A percentile compares a stretch with the other conserved stretches of the same genome.
phyloP scores from a whole-genome alignment of 2,329 filamentous ascomycete genomes.

The Aspergillus neotritici region DNA sequence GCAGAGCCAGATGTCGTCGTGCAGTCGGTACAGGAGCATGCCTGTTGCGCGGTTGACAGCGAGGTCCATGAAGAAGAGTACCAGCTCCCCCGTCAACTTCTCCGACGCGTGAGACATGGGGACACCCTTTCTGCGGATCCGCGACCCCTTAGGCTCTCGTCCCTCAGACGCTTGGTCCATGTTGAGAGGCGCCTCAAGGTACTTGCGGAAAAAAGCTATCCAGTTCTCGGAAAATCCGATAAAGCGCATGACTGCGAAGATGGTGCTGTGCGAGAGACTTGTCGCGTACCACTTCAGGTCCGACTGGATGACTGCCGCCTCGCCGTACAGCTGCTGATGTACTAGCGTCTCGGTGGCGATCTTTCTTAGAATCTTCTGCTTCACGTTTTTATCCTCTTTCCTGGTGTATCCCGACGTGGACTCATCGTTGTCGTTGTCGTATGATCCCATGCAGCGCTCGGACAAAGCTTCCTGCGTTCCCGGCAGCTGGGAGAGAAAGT shows the following conservation, averaged over 20 bases:
- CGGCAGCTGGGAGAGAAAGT: conserved; percentile 34
- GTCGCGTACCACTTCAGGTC: conserved; percentile 43
- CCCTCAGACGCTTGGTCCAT: conserved; percentile 29
- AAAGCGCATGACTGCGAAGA: conserved; percentile 41
- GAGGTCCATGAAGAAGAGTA: conserved; percentile 46
- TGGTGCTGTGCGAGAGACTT: conserved; percentile 42
- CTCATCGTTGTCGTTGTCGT: conserved; percentile 20
- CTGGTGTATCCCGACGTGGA: background rate
- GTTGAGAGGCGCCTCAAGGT: conserved; percentile 44
- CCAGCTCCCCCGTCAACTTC: conserved; percentile 45
- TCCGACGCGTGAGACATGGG: conserved; percentile 44
- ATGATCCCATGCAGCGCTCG: conserved; percentile 19
- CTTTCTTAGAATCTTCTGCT: conserved; percentile 37
- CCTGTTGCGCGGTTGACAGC: conserved; percentile 42
- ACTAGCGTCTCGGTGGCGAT: conserved; percentile 36
- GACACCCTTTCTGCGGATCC: conserved; percentile 40
- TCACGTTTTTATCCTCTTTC: conserved; percentile 23
- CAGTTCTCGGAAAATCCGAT: conserved; percentile 42
- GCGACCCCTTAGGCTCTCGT: conserved; percentile 24
- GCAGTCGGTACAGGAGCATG: conserved; percentile 42
- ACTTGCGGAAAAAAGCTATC: conserved; percentile 43
- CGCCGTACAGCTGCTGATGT: conserved; percentile 28
- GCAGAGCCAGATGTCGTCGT: conserved; percentile 48
- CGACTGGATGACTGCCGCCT: conserved; percentile 38
- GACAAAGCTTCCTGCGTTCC: conserved; percentile 14